These are phyloP conservation scores for Exserohilum rostratum DNA, from an alignment of 2,329 filamentous ascomycete genomes.

Conservation along the genomic window DNA sequence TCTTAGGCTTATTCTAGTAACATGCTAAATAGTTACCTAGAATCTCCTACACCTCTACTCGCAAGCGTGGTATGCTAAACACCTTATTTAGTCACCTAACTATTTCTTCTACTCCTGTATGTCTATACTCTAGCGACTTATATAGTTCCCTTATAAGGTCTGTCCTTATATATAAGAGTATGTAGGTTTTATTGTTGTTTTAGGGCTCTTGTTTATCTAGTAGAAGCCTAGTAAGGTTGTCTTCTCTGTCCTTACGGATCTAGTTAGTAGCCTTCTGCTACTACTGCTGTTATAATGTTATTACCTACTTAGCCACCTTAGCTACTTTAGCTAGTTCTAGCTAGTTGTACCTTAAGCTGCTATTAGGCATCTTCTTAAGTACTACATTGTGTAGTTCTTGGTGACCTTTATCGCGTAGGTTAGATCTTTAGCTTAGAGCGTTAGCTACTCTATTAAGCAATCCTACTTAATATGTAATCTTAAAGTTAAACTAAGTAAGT, in stretches of 20 bases:
- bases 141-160: neutral
- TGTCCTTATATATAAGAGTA: neutral
- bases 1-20: neutral
- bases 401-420: neutral
- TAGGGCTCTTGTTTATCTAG: no score
- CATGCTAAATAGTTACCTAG: neutral
- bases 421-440: neutral
- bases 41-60: neutral
- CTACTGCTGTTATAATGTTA: neutral
- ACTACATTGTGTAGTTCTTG: neutral
- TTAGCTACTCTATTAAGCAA: neutral
- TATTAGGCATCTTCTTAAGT: neutral
- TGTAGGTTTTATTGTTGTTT: neutral
- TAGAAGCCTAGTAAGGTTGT: no score
- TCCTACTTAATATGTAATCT: neutral
- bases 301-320: neutral
- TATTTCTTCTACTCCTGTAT: neutral
- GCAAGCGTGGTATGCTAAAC: neutral
- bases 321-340: neutral
- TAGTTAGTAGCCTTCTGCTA: neutral
- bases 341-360: neutral
- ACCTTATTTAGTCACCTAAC: neutral
- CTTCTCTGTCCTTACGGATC: neutral
- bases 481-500: neutral
- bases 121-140: neutral